phyloP scores from a whole-genome alignment of 2,329 filamentous ascomycete genomes.

The Diaporthe helianthi region DNA sequence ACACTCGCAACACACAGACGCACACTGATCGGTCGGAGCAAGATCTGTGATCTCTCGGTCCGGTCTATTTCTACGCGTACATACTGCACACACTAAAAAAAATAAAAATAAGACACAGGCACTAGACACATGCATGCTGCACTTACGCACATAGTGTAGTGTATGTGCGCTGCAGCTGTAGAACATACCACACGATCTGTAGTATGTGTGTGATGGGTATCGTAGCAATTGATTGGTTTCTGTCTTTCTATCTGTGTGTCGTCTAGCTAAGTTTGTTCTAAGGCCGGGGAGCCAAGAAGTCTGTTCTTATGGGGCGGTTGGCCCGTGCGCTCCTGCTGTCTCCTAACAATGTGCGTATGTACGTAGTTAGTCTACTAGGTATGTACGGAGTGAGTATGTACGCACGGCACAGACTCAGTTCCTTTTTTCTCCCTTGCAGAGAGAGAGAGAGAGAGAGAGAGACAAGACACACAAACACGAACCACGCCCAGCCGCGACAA shows the following conservation, averaged over 20 bases:
- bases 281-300: no score
- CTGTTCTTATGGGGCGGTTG: no score
- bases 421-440: background rate
- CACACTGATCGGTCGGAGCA: slow-evolving; percentile 11
- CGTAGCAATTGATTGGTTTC: no score
- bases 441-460: no score
- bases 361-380: no score
- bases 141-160: slow-evolving; percentile 1
- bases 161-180: background rate
- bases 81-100: background rate
- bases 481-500: background rate
- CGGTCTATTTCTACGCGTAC: background rate
- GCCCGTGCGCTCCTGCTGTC: no score
- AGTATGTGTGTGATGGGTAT: no score
- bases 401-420: slow-evolving; percentile 17
- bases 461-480: background rate
- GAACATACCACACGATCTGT: background rate
- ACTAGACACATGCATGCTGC: slow-evolving; percentile 4
- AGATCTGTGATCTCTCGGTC: slow-evolving; percentile 12
- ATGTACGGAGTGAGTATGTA: no score
- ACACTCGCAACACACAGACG: background rate
- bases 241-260: no score
- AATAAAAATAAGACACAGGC: background rate
- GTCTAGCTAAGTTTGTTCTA: no score
- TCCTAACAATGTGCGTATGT: no score